Base-by-base conservation (phyloP, 768 basidiomycete species). In the Pleurotus tuber-regium region DNA sequence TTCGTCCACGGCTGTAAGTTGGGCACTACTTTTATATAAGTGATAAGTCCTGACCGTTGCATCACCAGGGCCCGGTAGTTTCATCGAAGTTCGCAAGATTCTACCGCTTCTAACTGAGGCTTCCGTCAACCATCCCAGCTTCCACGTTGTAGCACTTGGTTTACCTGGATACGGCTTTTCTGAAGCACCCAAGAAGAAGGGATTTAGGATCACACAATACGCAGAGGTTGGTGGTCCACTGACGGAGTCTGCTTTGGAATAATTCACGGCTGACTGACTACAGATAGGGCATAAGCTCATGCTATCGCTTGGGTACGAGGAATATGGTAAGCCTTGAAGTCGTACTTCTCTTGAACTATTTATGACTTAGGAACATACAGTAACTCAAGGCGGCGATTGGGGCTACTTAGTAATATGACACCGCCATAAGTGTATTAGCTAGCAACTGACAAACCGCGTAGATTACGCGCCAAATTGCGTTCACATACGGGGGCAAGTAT, bases 101-200 rank as follows among this genome's bases (percentile, higher is more conserved):
- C 63, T 87, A 1, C 79, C 82, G 2, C 59, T 83, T 4, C 64
- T 87, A 53, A 69, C 74, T 0, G 62, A 69, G 18, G 62, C 65
- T 0, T 69, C 72, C 1, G 64, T 70, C 0, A 69, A 77, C 4
- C 60, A 70, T 46, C 83, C 83, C 1, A 78, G 73, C 44, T 86
- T 87, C 61, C 81, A 86, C 55, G 80, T 87, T 18, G 80, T 87
- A 0, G 78, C 77, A 0, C 55, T 75, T 29, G 78, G 83, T 57
- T 57, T 86, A 12, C 85, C 83, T 7, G 82, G 81, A 0, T 86
- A 66, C 61, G 84, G 81, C 0, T 86, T 84, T 63, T 84, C 84
- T 0, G 74, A 81, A 36, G 79, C 75, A 0, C 75, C 80, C 0
- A 77, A 61, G 43, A 77, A 76, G 59, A 71, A 70, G 52, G 82